Conservation (phyloP, 352 stramenopile species). For the Globisporangium nunn region DNA sequence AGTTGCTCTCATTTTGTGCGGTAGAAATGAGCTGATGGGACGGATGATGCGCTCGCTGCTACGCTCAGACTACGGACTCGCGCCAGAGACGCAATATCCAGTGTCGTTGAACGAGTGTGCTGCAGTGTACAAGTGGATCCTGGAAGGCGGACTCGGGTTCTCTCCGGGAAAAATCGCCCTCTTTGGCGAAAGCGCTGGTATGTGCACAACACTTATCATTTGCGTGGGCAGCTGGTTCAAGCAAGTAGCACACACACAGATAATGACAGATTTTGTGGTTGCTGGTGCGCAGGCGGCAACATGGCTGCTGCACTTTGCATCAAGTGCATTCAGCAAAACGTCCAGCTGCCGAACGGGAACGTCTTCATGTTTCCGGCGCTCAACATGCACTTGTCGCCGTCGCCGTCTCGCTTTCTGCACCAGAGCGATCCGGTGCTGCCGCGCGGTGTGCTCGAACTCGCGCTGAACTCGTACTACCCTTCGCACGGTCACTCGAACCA, state of each 20-base stretch:
- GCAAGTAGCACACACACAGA: background rate
- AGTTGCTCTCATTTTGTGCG: background rate
- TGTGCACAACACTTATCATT: background rate
- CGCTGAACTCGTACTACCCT: constrained; percentile 83
- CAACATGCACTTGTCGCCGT: constrained; percentile 84
- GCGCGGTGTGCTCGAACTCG: constrained; percentile 68
- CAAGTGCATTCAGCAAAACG: constrained; percentile 71
- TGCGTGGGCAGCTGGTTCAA: background rate
- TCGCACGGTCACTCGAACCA: constrained; percentile 76
- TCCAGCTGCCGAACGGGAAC: constrained; percentile 67
- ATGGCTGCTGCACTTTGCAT: constrained; percentile 80
- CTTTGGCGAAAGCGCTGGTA: constrained; percentile 83
- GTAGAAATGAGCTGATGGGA: constrained; percentile 5
- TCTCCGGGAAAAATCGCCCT: constrained; percentile 54
- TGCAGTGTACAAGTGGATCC: constrained; percentile 82
- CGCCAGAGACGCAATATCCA: constrained; percentile 80
- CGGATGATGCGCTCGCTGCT: constrained; percentile 6
- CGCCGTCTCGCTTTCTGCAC: constrained; percentile 82
- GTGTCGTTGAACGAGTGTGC: constrained; percentile 70
- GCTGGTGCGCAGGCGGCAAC: constrained; percentile 53
- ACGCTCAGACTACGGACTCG: constrained; percentile 65
- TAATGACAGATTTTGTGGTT: background rate
- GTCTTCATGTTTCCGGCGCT: constrained; percentile 89
- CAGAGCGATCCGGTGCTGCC: constrained; percentile 84
- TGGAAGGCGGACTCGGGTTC: constrained; percentile 69